Base-by-base conservation (phyloP, 371 early-diverging fungal genomes). In the Actinomortierella wolfii region DNA sequence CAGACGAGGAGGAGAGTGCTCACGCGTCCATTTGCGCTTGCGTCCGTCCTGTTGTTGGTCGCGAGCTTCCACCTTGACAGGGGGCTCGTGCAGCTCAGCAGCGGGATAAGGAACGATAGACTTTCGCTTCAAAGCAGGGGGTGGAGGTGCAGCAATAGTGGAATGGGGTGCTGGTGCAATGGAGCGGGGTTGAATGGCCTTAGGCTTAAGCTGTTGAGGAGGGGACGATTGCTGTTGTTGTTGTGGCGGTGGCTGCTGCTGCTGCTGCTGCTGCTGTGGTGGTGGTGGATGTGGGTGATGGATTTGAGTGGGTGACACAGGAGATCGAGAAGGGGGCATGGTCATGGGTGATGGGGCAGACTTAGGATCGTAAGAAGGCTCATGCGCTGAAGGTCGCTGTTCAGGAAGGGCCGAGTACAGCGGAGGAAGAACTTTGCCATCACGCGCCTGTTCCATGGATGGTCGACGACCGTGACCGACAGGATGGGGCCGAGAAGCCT, bases 171-270 rank as follows among this genome's bases (percentile, higher is more conserved):
- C 74, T 23, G 74, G 74, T 7, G 74, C 74, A 53, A 73, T 73
- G 9, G 74, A 67, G 29, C 74, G 67, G 26, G 74, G 74, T 60
- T 66, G 66, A 53, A 62, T 66, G 29, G 63, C 28, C 61, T 73
- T 73, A 40, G 53, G 62, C 63, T 67, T 73, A 42, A 20, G 2
- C 17, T 34, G 24, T 21, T 18, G 47, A 8, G 18, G 47, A 15
- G 18, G 17, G 20, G 20, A 21, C 47, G 28, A 48, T 45, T 43
- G 52, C 48, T 44, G 29, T 23, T 20, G 25, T 21, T 54, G 20
- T 44, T 15, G 44, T 13, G 15, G 44, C 41, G 9, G 15, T 9
- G 15, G 44, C 44, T 42, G 54, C 53, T 52, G 52, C 48, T 44
- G 29, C 41, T 20, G 29, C 20, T 55, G 55, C 59, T 59, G 59